A percentile compares a stretch with the other conserved stretches of the same genome.
Conservation (phyloP, 2,329 filamentous ascomycete species). For the Didymella segeticola region DNA sequence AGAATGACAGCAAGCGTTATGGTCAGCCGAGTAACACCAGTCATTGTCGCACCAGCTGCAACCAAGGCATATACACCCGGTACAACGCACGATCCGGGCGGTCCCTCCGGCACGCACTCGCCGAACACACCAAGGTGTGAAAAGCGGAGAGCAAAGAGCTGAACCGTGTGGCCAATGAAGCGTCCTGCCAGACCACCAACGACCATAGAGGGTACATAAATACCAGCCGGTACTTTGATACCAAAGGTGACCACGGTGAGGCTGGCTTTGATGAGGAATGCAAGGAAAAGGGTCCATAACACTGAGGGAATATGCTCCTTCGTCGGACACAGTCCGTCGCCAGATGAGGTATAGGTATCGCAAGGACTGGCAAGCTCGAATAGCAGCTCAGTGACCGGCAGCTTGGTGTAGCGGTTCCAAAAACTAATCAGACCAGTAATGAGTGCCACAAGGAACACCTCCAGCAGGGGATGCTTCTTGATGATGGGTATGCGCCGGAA, state of each 20-base stretch:
- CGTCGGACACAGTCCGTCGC: conserved; percentile 80
- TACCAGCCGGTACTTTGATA: conserved; percentile 94
- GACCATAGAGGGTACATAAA: conserved; percentile 99
- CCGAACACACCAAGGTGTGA: conserved; percentile 77
- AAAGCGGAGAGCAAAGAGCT: conserved; percentile 78
- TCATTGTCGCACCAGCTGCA: conserved; percentile 96
- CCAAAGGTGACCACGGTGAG: conserved; percentile 92
- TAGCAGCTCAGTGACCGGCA: conserved; percentile 88
- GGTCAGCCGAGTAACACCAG: conserved; percentile 89
- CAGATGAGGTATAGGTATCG: conserved; percentile 68
- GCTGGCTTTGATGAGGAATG: conserved; percentile 88
- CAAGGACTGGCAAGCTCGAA: conserved; percentile 92
- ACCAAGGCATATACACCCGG: conserved; percentile 97
- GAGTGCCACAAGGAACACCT: conserved; percentile 86
- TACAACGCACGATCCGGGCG: conserved; percentile 84
- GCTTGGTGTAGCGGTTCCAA: conserved; percentile 89
- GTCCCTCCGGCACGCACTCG: conserved; percentile 70
- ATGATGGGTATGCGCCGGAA: conserved; percentile 83
- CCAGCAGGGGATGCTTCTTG: conserved; percentile 82
- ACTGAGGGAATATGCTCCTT: conserved; percentile 80
- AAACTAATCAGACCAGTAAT: conserved; percentile 86
- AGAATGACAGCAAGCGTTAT: conserved; percentile 94
- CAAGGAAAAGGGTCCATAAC: conserved; percentile 72
- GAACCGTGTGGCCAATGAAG: conserved; percentile 83
- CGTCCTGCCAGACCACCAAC: conserved; percentile 92